These are phyloP conservation scores for Piper betle DNA, from an alignment of 164 flowering plant genomes.

Conservation along the genomic window DNA sequence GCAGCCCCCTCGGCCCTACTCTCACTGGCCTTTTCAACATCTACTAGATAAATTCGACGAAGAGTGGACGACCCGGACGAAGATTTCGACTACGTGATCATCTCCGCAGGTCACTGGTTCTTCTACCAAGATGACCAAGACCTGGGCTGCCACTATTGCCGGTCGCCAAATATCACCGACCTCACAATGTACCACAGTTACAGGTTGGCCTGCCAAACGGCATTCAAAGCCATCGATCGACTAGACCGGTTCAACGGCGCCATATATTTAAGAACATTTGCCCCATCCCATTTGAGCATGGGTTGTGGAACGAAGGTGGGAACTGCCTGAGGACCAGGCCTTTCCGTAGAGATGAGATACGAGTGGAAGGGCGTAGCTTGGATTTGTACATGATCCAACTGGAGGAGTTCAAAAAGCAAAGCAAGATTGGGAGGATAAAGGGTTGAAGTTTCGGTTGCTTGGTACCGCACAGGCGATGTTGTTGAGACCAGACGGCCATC, in stretches of 20 bases:
- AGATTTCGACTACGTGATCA: constrained; percentile 39
- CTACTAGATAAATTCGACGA: constrained; percentile 30
- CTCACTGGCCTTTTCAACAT: constrained; percentile 17
- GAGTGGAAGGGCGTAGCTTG: constrained; percentile 12
- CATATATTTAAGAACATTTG: constrained; percentile 37
- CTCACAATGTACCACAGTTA: constrained; percentile 32
- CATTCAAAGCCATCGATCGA: constrained; percentile 35
- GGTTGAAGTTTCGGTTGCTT: constrained; percentile 20
- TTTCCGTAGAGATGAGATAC: constrained; percentile 18
- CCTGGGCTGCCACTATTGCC: constrained; percentile 44
- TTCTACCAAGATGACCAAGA: constrained; percentile 30
- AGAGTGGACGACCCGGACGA: constrained; percentile 28
- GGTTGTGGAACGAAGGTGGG: constrained; percentile 63
- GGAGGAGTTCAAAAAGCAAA: constrained; percentile 27
- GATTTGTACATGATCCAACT: constrained; percentile 24
- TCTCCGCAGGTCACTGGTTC: constrained; percentile 66
- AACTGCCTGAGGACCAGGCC: constrained; percentile 46
- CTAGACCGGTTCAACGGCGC: constrained; percentile 28
- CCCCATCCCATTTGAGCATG: constrained; percentile 60
- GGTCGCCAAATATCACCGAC: constrained; percentile 26
- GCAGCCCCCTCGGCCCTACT: constrained; percentile 20
- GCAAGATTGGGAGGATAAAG: constrained; percentile 14
- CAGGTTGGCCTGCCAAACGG: constrained; percentile 36
- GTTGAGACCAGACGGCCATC: constrained; percentile 38
- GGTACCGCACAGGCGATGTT: constrained; percentile 21